A percentile compares a stretch with the other conserved stretches of the same genome.
Conservation (phyloP, 495 filamentous ascomycete genomes). For the Penicillium maclennaniae region DNA sequence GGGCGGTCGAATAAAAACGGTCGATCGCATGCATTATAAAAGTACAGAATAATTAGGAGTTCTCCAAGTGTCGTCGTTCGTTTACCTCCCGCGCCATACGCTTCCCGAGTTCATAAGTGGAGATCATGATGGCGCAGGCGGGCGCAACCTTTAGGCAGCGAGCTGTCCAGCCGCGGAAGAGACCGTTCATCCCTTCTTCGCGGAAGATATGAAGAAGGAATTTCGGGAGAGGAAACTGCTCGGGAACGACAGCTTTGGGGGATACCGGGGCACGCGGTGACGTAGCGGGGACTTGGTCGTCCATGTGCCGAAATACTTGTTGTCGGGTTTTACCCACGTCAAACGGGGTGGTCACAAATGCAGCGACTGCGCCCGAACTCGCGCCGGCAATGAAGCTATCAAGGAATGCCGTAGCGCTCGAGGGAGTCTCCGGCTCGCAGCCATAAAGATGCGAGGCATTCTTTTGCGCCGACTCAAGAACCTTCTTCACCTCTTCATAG, state of each 20-base stretch:
- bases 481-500: conserved; percentile 75
- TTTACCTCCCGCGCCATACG: conserved; percentile 78
- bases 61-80: conserved; percentile 49
- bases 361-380: conserved; percentile 74
- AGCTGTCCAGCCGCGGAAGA: conserved; percentile 89
- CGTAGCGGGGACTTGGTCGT: conserved; percentile 34
- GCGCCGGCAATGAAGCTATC: conserved; percentile 89
- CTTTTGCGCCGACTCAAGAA: conserved; percentile 60
- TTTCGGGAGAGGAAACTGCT: conserved; percentile 68
- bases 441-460: conserved; percentile 21
- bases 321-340: conserved; percentile 96
- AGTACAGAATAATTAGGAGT: conserved; percentile 18
- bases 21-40: conserved; percentile 28
- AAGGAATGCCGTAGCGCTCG: conserved; percentile 51
- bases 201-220: conserved; percentile 85
- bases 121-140: conserved; percentile 99
- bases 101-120: conserved; percentile 94
- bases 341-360: conserved; percentile 90
- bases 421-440: conserved; percentile 11
- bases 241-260: conserved; percentile 49
- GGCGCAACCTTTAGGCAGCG: conserved; percentile 92
- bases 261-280: conserved; percentile 7
- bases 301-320: conserved; percentile 65
- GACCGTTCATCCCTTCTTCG: conserved; percentile 71
- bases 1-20: conserved; percentile 5